Conservation (phyloP, 1,284 basidiomycete species). For the Quambalaria eucalypti region DNA sequence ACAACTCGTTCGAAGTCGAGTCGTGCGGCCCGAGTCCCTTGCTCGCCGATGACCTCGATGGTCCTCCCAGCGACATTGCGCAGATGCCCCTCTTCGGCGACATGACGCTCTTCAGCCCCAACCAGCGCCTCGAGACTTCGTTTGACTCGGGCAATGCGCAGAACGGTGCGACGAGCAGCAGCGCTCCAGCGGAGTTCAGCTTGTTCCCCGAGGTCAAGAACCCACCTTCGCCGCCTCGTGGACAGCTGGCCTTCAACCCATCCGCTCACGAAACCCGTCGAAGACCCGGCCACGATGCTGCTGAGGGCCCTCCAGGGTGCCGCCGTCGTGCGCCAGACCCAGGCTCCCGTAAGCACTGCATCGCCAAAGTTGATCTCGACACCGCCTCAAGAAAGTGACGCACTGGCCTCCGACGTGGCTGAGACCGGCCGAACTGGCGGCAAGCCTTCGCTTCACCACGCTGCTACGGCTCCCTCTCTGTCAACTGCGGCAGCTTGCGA, state of each 20-base stretch:
- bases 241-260: constrained; percentile 29
- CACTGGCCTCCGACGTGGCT: background rate
- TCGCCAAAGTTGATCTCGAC: background rate
- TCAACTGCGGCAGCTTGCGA: too few relatives aligned
- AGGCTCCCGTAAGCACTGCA: background rate
- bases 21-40: constrained; percentile 39
- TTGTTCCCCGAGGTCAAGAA: constrained; percentile 22
- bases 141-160: constrained; percentile 3
- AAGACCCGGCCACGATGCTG: constrained; percentile 23
- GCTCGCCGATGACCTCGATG: constrained; percentile 31
- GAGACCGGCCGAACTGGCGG: background rate
- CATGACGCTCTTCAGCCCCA: constrained; percentile 5
- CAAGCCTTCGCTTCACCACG: background rate
- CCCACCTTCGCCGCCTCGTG: constrained; percentile 11
- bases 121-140: constrained; percentile 17
- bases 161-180: background rate
- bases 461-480: background rate
- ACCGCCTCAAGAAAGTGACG: background rate
- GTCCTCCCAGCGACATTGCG: constrained; percentile 7
- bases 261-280: constrained; percentile 5
- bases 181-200: constrained; percentile 18
- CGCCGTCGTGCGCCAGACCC: background rate
- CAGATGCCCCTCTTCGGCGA: constrained; percentile 31
- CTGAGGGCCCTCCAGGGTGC: constrained; percentile 15
- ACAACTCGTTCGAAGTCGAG: constrained; percentile 34